A percentile compares a stretch with the other conserved stretches of the same genome.
Evolutionary conservation across 495 filamentous ascomycete genomes (phyloP).

Genomic region (Penicillium manginii): DNA sequence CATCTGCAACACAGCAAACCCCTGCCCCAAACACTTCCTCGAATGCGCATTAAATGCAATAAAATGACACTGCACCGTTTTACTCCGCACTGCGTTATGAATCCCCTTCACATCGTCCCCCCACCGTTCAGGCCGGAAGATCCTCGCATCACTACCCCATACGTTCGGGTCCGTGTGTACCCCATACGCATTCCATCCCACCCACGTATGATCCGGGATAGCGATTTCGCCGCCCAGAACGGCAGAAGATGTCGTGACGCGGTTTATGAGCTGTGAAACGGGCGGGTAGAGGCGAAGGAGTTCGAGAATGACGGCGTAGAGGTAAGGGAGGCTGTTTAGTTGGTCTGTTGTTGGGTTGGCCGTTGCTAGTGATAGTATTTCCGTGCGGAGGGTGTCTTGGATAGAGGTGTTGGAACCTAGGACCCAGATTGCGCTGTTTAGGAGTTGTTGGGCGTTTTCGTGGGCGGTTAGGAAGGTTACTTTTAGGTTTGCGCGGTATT

Average conservation of each 20-base stretch:
- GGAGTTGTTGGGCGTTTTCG: conserved; percentile 39
- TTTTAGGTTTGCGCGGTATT: conserved; percentile 40
- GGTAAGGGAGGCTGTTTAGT: conserved; percentile 37
- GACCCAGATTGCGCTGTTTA: conserved; percentile 36
- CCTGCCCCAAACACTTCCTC: conserved; percentile 42
- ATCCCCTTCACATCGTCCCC: conserved; percentile 36
- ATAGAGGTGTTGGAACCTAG: conserved; percentile 29
- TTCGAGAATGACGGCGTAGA: conserved; percentile 42
- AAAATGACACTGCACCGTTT: conserved; percentile 36
- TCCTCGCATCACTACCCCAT: conserved; percentile 35
- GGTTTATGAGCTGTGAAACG: conserved; percentile 42
- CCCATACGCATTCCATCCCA: conserved; percentile 42
- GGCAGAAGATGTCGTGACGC: conserved; percentile 14
- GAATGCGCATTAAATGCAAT: conserved; percentile 42
- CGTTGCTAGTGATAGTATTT: conserved; percentile 18
- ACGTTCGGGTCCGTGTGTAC: conserved; percentile 32
- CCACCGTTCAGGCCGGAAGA: conserved; percentile 44
- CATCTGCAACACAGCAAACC: conserved; percentile 39
- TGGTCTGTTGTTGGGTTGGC: conserved; percentile 22
- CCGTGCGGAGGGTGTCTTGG: conserved; percentile 33
- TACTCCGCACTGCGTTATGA: conserved; percentile 26
- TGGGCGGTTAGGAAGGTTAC: conserved; percentile 41
- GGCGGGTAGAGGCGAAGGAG: conserved; percentile 46
- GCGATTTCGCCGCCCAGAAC: conserved; percentile 30
- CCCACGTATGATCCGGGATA: conserved; percentile 36